Conservation (phyloP, 2,329 filamentous ascomycete genomes). For the Pseudogymnoascus sp. region DNA sequence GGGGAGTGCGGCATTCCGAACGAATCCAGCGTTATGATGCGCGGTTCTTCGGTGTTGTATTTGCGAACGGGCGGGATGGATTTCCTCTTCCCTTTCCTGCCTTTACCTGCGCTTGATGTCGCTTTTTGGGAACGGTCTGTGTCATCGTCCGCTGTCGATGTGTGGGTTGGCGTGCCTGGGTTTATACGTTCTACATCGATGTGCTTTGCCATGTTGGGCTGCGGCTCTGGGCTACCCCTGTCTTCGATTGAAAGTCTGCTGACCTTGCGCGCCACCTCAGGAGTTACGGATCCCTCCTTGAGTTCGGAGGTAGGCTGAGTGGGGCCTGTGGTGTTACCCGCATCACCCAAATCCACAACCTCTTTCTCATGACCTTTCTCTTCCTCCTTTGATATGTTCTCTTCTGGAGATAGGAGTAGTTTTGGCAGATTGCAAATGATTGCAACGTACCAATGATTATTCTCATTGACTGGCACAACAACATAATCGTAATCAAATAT, state of each 20-base stretch:
- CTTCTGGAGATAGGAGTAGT: conserved; percentile 35
- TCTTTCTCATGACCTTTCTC: not conserved
- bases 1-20: conserved; percentile 57
- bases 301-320: not conserved
- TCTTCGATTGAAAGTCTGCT: conserved; percentile 11
- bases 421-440: conserved; percentile 85
- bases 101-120: conserved; percentile 21
- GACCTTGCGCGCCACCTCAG: conserved; percentile 14
- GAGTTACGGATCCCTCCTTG: conserved; percentile 3
- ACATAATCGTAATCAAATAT: conserved; percentile 83
- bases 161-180: not conserved
- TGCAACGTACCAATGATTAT: conserved; percentile 85
- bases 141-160: conserved; percentile 11
- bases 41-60: conserved; percentile 48
- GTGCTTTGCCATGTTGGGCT: conserved; percentile 8
- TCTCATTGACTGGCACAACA: conserved; percentile 84
- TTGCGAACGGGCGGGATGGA: conserved; percentile 30
- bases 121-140: conserved; percentile 8
- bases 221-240: conserved; percentile 13
- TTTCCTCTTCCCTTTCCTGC: conserved; percentile 31
- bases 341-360: conserved; percentile 6
- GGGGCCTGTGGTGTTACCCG: not conserved
- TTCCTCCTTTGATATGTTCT: not conserved
- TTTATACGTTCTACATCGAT: not conserved
- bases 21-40: conserved; percentile 84